Base-by-base conservation (phyloP, 371 early-diverging fungal genomes). In the Haplosporangium sp. region DNA sequence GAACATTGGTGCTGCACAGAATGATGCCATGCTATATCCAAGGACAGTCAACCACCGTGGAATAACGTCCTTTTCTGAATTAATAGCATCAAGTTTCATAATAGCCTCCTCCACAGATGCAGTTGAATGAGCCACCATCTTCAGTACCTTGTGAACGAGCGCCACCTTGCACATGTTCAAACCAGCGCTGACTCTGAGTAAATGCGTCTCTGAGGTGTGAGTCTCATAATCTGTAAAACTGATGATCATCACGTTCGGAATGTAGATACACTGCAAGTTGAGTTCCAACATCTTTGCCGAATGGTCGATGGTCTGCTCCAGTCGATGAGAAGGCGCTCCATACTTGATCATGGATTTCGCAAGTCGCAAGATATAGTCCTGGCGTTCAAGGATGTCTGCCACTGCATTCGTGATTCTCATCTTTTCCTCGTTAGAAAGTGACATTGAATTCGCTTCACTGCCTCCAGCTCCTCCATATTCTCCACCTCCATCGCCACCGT, bases 271-370 rank as follows among this genome's bases (percentile, higher is more conserved):
- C 48, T 87, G 87, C 38, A 89, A 84, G 69, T 90, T 86, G 37
- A 93, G 82, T 45, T 88, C 90, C 15, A 93, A 78, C 20, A 85
- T 67, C 63, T 86, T 83, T 6, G 89, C 84, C 1, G 91, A 87
- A 58, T 84, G 85, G 53, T 86, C 85, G 83, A 93, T 78, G 34
- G 91, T 88, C 52, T 87, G 86, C 79, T 93, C 93, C 34, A 95
- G 88, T 5, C 95, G 87, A 68, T 95, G 95, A 10, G 91, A 85
- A 6, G 94, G 95, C 10, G 93, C 91, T 10, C 95, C 95, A 63
- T 91, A 91, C 56, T 86, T 85, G 63, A 92, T 90, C 65, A 93
- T 86, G 27, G 89, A 85, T 63, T 91, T 89, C 19, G 92, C 90
- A 19, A 92, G 77, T 64, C 91, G 86, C 40, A 94, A 85, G 52